Evolutionary conservation across 768 basidiomycete species (phyloP), one percentile per base, ranked within the genome.

Genomic region (Lentinula raphanica): DNA sequence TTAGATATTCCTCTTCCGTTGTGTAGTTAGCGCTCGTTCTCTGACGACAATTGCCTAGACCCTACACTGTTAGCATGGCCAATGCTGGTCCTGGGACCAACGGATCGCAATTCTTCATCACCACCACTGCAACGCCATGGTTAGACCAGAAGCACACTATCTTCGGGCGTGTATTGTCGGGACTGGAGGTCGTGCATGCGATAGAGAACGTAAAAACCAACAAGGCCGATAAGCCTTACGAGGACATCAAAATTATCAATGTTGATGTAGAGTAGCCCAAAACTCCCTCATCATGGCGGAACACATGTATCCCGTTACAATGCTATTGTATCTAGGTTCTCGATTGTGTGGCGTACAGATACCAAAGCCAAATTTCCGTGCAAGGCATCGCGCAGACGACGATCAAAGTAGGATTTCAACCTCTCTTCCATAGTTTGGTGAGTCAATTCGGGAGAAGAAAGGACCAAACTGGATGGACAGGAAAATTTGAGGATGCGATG

Each of bases 21-120:
- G 60, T 23, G 3, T 27, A 19, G 3, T 27, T 19, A 21, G 28
- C 5, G 19, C n/a, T 15, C 17, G 8, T 15, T 40, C n/a, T 50
- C 58, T 60, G 48, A 61, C 42, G 17, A 60, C 31, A 23, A 40
- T 53, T 29, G 11, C 61, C 21, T 60, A 94, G 92, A 56, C 96
- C 97, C 0, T 98, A 98, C 68, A 96, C 92, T 3, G 79, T 98
- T 57, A 94, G 92, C 66, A 96, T 97, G 94, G 93, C 92, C 7
- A 94, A 95, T 66, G 91, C 90, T 3, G 95, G 94, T 3, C 86
- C 92, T 7, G 75, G 73, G 48, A 97, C 94, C 35, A 98, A 97
- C 67, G 96, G 94, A 0, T 94, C 91, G 2, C 96, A 98, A 68
- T 98, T 98, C 79, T 98, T 98, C 75, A 93, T 98, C 68, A 98